Base-by-base conservation (phyloP, 2,329 filamentous ascomycete genomes). In the Colletotrichum cereale region DNA sequence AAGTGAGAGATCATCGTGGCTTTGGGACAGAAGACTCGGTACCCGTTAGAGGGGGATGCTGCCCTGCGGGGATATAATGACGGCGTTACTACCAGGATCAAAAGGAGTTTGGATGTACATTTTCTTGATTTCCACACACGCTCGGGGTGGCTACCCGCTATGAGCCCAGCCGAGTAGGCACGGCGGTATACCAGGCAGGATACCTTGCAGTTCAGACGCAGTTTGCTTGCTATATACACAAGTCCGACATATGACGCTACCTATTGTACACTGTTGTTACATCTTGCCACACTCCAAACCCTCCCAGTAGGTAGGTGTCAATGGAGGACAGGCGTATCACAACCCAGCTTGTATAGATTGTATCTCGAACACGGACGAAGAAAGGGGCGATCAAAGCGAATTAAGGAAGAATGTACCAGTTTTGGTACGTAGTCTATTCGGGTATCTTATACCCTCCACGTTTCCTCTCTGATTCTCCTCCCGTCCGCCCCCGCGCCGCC, bases 181-280 rank as follows among this genome's bases (percentile, higher is more conserved):
- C 26, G 67, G 55, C 62, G 57, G 16, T 56, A 70, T 70, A 61
- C 55, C 64, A 67, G 67, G 62, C 47, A 47, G 53, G 62, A 60
- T 40, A 61, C 47, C 44, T 65, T 29, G 44, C 36, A 65, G 42
- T 44, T 21, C 18, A 38, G 24, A 50, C 24, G 63, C 42, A 16
- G 40, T 42, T 60, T 26, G 14, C 12, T 36, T 3, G 44, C 36
- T n/a, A 42, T 64, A 40, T 55, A 24, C 21, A 53, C 36, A 24
- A 2, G 26, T 24, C 40, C 40, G 31, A 48, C 57, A 53, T 40
- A 52, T 2, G 21, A 21, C 16, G n/a, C n/a, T 40, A 4, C n/a
- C n/a, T n/a, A 48, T 7, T 16, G 8, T 50, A 8, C 48, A 31
- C 26, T 21, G 12, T 36, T 36, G 34, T 31, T 7, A 2, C 48